These are phyloP conservation scores for Aristolochia fimbriata DNA, from an alignment of 164 flowering plant genomes.

Conservation along the genomic window DNA sequence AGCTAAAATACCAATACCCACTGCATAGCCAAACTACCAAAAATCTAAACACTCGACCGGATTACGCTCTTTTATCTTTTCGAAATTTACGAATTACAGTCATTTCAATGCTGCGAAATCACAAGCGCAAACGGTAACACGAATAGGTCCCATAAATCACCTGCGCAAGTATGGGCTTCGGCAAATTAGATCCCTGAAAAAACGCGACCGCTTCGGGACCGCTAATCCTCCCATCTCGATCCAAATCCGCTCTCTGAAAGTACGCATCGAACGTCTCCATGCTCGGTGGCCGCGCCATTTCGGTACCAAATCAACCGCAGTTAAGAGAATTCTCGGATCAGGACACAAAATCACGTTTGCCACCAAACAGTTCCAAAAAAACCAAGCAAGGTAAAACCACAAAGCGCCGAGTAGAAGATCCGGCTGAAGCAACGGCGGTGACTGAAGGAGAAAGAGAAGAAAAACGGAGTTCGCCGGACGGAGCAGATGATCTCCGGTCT, in stretches of 20 bases:
- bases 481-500: no score
- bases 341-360: neutral
- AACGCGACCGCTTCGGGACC: conserved; percentile 86
- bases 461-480: no score
- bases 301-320: conserved; percentile 1
- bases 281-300: conserved; percentile 35
- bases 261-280: conserved; percentile 76
- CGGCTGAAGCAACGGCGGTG: no score
- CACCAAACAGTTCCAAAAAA: no score
- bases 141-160: conserved; percentile 16
- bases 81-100: no score
- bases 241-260: conserved; percentile 86
- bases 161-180: conserved; percentile 86
- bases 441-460: neutral
- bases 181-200: conserved; percentile 76
- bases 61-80: no score
- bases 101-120: neutral
- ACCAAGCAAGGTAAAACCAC: no score
- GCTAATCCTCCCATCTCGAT: conserved; percentile 87
- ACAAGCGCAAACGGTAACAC: neutral
- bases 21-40: no score
- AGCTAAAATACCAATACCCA: no score
- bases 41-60: no score
- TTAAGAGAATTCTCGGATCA: conserved; percentile 10
- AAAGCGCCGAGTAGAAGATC: no score